A percentile compares a stretch with the other conserved stretches of the same genome.
Evolutionary conservation across 495 filamentous ascomycete species (phyloP).

Genomic region (Podospora didyma): DNA sequence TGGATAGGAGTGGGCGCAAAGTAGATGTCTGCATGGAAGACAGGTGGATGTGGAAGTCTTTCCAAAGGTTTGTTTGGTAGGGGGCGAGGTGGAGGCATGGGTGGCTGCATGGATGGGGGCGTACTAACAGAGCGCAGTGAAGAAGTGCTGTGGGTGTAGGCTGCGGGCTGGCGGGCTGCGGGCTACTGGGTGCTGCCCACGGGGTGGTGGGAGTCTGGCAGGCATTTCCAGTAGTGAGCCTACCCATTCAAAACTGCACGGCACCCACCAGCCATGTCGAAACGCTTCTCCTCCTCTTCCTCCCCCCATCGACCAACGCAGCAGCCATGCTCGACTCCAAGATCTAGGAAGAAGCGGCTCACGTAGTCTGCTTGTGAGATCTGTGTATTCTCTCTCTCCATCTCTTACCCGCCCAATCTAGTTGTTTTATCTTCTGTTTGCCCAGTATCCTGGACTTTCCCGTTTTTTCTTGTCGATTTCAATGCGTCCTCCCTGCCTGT

Average conservation of each 20-base stretch:
- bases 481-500: constrained; percentile 24
- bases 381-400: constrained; percentile 22
- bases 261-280: constrained; percentile 34
- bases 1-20: too few species aligned
- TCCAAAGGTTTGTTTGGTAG: neutral
- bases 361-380: constrained; percentile 44
- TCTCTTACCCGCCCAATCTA: constrained; percentile 10
- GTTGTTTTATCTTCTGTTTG: constrained; percentile 12
- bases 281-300: constrained; percentile 26
- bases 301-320: constrained; percentile 42
- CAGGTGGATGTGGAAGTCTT: neutral
- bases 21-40: neutral
- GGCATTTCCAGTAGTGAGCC: constrained; percentile 14
- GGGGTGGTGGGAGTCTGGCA: constrained; percentile 11
- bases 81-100: neutral
- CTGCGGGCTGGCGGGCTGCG: neutral
- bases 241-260: constrained; percentile 42
- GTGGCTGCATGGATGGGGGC: neutral
- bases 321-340: constrained; percentile 42
- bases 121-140: neutral
- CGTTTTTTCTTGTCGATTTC: constrained; percentile 12
- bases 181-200: constrained; percentile 1
- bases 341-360: constrained; percentile 48
- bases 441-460: constrained; percentile 1
- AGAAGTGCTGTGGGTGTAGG: neutral